Evolutionary conservation across 2,329 filamentous ascomycete species (phyloP).

Genomic region (Grosmannia clavigera): DNA sequence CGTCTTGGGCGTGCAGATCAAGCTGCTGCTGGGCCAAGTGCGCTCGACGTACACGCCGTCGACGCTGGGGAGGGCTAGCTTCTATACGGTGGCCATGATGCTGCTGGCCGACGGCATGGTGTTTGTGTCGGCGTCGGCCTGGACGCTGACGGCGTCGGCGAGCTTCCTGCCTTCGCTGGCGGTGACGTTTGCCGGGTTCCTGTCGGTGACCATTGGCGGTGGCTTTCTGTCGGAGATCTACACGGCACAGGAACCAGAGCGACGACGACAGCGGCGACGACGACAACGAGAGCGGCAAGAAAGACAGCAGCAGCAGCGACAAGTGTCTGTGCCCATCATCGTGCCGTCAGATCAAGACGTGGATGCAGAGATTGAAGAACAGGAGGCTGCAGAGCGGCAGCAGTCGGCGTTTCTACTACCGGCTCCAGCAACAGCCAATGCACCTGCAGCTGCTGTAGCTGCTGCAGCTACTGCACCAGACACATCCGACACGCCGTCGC

Average conservation of each 20-base stretch:
- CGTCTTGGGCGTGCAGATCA: slow-evolving; percentile 48
- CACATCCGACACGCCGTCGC: slow-evolving; percentile 14
- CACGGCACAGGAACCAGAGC: slow-evolving; percentile 46
- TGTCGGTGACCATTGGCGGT: slow-evolving; percentile 44
- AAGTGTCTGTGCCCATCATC: slow-evolving; percentile 33
- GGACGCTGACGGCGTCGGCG: slow-evolving; percentile 41
- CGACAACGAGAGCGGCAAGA: slow-evolving; percentile 16
- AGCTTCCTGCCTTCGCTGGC: slow-evolving; percentile 45
- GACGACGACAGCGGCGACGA: slow-evolving; percentile 29
- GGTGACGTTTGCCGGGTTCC: slow-evolving; percentile 38
- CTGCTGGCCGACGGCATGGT: slow-evolving; percentile 49
- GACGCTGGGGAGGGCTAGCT: slow-evolving; percentile 53
- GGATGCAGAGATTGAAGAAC: slow-evolving; percentile 44
- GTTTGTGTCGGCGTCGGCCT: slow-evolving; percentile 42
- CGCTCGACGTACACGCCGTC: slow-evolving; percentile 55
- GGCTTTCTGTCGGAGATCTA: slow-evolving; percentile 49
- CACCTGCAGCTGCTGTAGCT: not conserved
- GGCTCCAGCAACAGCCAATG: slow-evolving; percentile 19
- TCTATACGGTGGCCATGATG: slow-evolving; percentile 50
- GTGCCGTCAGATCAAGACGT: slow-evolving; percentile 53
- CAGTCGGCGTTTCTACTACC: slow-evolving; percentile 15
- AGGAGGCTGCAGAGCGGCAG: slow-evolving; percentile 7
- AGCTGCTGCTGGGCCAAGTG: slow-evolving; percentile 51
- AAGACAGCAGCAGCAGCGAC: slow-evolving; percentile 14
- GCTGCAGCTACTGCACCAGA: slow-evolving; percentile 15